Conservation (phyloP, 768 basidiomycete genomes). For the Hygrophoropsis aurantiaca region DNA sequence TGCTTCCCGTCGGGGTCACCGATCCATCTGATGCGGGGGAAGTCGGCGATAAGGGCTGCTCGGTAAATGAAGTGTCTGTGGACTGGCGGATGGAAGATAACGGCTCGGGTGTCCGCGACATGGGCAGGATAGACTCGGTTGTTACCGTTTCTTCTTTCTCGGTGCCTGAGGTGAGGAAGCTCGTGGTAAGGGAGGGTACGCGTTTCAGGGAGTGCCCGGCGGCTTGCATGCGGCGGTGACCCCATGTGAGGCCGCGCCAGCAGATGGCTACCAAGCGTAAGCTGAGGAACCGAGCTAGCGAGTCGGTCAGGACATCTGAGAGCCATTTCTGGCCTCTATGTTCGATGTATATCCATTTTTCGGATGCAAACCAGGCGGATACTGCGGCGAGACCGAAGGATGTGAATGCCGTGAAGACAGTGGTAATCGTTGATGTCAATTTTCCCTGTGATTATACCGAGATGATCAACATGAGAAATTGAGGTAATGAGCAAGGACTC, state of each 20-base stretch:
- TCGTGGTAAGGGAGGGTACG: slow-evolving; percentile 1
- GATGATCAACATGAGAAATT: not conserved
- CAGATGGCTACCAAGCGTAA: slow-evolving; percentile 27
- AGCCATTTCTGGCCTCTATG: slow-evolving; percentile 73
- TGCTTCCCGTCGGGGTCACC: no score
- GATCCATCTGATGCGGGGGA: no score
- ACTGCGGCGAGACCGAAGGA: slow-evolving; percentile 71
- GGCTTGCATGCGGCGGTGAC: slow-evolving; percentile 1
- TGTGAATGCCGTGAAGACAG: slow-evolving; percentile 70
- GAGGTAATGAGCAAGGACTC: slow-evolving; percentile 9
- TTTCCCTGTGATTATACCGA: slow-evolving; percentile 36
- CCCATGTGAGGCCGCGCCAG: not conserved
- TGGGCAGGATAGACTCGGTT: not conserved
- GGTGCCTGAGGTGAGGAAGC: not conserved
- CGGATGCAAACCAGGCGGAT: slow-evolving; percentile 72
- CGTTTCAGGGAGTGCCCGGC: slow-evolving; percentile 5
- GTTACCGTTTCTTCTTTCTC: slow-evolving; percentile 4
- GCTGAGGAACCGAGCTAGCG: slow-evolving; percentile 34
- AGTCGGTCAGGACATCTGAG: slow-evolving; percentile 54
- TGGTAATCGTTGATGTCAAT: slow-evolving; percentile 63
- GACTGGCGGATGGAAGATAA: slow-evolving; percentile 5
- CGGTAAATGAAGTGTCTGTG: not conserved
- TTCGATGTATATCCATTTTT: slow-evolving; percentile 61
- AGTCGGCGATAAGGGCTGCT: no score
- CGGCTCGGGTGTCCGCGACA: slow-evolving; percentile 6